Base-by-base conservation (phyloP, 2,329 filamentous ascomycete genomes). In the Aaosphaeria arxii region DNA sequence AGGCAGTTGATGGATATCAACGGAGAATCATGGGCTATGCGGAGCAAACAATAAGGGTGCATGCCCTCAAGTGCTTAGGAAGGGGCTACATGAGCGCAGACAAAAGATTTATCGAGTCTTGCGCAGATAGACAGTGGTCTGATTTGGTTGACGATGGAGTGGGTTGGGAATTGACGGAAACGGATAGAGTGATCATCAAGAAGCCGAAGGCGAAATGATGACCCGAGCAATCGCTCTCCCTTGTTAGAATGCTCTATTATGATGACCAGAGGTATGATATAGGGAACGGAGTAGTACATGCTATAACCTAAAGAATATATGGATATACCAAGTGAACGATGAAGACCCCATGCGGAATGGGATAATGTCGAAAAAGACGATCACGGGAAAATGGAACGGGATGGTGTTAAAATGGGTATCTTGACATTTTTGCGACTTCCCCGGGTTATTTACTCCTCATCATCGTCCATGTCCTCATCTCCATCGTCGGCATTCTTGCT, bases 21-120 rank as follows among this genome's bases (percentile, higher is more conserved):
- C 81, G 86, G 35, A 83, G 84, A 47, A 73, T 99, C 48, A 85
- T 97, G 77, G 87, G 90, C 62, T 92, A 85, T 76, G 88, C 89
- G 6, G 88, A 89, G 57, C 81, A 84, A 28, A 78, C 81, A n/a
- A 78, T 96, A 63, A 78, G 87, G 57, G 76, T 83, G 56, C 87
- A 91, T 70, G 84, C 88, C 32, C 75, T 97, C 57, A 95, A 96
- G 74, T 94, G 91, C 66, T 81, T 97, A 46, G 91, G 90, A 1
- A 82, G 85, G 62, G 81, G 86, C 4, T 99, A 99, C 69, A 72
- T 96, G 55, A 82, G 74, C 17, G 85, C 90, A 6, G 88, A 90
- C 45, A 70, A 80, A 49, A 66, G 64, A 4, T 89, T 86, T 67
- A 71, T 96, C 44, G 88, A 94, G 71, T 79, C 77, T 63, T 79